Percentiles rank a stretch among this genome's conserved stretches.
Evolutionary conservation across 108 stramenopile species (phyloP).

Genomic region (Heterococcus sp.): DNA sequence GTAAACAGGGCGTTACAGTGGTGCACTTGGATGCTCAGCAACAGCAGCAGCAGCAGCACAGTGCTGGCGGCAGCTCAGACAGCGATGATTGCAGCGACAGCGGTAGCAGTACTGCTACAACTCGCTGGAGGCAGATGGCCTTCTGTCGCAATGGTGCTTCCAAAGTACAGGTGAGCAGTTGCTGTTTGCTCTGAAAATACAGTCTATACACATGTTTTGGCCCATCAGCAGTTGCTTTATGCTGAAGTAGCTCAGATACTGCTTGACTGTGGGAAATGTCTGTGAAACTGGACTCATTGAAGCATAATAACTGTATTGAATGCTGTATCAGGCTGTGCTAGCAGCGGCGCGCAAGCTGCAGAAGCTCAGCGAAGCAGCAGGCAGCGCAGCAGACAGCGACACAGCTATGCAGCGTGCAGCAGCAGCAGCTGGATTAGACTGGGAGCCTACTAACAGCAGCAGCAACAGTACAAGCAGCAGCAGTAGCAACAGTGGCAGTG

Average conservation of each 20-base stretch:
- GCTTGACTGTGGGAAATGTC: background rate
- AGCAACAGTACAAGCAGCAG: no score
- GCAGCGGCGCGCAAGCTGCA: conserved; percentile 20
- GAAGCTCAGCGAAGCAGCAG: background rate
- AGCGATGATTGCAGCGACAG: background rate
- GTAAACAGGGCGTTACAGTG: background rate
- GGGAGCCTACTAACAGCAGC: no score
- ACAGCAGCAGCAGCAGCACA: background rate
- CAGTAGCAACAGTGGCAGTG: no score
- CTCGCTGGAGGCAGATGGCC: no score
- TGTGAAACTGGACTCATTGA: background rate
- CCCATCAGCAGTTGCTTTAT: conserved; percentile 8
- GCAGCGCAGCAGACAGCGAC: conserved; percentile 8
- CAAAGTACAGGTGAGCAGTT: no score
- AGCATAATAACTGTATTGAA: background rate
- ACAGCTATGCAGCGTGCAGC: conserved; percentile 30
- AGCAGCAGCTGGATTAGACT: conserved; percentile 12
- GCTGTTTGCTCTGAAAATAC: no score
- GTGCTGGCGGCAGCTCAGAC: background rate
- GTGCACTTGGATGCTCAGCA: conserved; percentile 9
- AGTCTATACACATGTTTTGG: no score
- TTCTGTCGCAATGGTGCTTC: no score
- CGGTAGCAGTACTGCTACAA: no score
- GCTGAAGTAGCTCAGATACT: background rate
- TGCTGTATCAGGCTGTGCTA: conserved; percentile 1